Evolutionary conservation across 495 filamentous ascomycete species (phyloP).

Genomic region (Geoglossum glabrum): DNA sequence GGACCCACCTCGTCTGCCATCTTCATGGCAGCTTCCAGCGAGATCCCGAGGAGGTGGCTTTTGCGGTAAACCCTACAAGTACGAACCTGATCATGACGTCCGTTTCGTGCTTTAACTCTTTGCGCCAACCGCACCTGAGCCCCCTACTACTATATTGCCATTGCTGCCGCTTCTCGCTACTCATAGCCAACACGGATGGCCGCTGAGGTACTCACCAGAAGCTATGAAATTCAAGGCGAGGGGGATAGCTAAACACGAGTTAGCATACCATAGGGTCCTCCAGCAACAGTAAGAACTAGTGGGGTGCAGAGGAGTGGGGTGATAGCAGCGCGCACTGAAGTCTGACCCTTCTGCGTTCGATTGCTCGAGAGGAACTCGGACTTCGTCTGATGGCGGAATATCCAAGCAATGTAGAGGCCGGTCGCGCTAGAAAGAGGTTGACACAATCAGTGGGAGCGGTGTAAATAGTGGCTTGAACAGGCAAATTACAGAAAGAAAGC

Average conservation of each 20-base stretch:
- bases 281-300: background rate
- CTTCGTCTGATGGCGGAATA: constrained; percentile 46
- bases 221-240: constrained; percentile 67
- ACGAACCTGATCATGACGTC: constrained; percentile 26
- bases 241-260: constrained; percentile 34
- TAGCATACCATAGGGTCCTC: constrained; percentile 5
- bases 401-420: constrained; percentile 47
- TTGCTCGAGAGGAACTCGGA: constrained; percentile 47
- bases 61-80: constrained; percentile 11
- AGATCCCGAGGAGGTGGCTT: background rate
- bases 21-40: constrained; percentile 2
- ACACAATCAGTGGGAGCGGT: background rate
- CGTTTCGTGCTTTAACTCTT: background rate
- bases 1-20: constrained; percentile 6
- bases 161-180: constrained; percentile 14
- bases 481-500: constrained; percentile 43
- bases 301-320: background rate
- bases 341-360: constrained; percentile 57
- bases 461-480: background rate
- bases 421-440: constrained; percentile 26
- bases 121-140: background rate
- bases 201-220: constrained; percentile 46
- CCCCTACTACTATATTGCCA: background rate
- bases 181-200: constrained; percentile 1
- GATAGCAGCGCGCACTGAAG: background rate